A percentile compares a stretch with the other conserved stretches of the same genome.
These are phyloP conservation scores for Globisporangium abappressorium DNA, from an alignment of 352 stramenopile genomes.

Conservation along the genomic window DNA sequence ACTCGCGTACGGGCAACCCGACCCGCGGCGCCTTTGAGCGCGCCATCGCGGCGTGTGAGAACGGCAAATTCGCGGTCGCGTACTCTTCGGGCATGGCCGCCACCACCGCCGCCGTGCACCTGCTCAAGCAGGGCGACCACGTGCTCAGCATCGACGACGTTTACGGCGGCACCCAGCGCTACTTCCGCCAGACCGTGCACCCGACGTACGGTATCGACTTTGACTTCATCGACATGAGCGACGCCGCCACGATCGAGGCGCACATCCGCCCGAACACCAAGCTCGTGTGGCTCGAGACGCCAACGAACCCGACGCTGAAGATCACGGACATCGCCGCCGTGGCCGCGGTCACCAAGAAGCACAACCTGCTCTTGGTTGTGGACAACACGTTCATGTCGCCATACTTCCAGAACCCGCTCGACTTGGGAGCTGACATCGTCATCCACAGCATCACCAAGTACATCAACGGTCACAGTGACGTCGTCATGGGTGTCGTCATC, in stretches of 20 bases:
- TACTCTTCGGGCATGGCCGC: conserved; percentile 91
- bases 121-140: conserved; percentile 90
- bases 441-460: conserved; percentile 96
- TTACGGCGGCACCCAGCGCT: conserved; percentile 95
- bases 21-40: conserved; percentile 93
- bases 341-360: conserved; percentile 85
- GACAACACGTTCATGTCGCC: conserved; percentile 95
- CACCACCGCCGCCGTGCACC: conserved; percentile 86
- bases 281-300: conserved; percentile 92
- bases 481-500: conserved; percentile 90
- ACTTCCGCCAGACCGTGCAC: conserved; percentile 90
- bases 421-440: conserved; percentile 90
- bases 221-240: conserved; percentile 92
- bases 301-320: conserved; percentile 94
- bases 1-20: conserved; percentile 95
- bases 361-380: conserved; percentile 87
- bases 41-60: conserved; percentile 90
- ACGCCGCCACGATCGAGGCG: conserved; percentile 75
- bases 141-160: conserved; percentile 95
- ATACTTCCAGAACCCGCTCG: conserved; percentile 92
- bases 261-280: conserved; percentile 91
- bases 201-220: conserved; percentile 92
- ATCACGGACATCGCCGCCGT: conserved; percentile 93
- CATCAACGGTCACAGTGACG: conserved; percentile 95
- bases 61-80: conserved; percentile 86